A percentile compares a stretch with the other conserved stretches of the same genome.
Evolutionary conservation across 331 rosid genomes (phyloP).

Genomic region (Quercus phellos): DNA sequence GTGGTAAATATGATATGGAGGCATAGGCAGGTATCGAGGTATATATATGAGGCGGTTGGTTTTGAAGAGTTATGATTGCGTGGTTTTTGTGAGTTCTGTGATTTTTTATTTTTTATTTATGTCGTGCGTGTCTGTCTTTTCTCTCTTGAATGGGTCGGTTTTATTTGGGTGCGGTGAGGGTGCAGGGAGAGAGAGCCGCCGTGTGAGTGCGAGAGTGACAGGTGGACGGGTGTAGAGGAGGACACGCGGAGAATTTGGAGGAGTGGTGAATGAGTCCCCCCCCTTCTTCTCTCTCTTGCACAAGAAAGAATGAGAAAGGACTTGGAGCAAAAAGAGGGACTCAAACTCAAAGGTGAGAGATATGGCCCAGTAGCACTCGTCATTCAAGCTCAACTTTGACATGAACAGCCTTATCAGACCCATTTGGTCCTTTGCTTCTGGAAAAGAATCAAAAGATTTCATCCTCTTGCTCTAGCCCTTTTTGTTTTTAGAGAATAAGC

Average conservation of each 20-base stretch:
- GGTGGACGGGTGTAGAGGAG: background rate
- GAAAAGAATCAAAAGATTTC: background rate
- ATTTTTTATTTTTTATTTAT: background rate
- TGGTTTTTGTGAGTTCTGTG: slow-evolving; percentile 8
- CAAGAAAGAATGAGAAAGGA: background rate
- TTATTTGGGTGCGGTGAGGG: slow-evolving; percentile 22
- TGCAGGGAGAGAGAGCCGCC: slow-evolving; percentile 18
- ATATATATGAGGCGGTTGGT: slow-evolving; percentile 51
- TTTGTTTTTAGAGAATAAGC: too few species aligned
- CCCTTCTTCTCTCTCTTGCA: background rate
- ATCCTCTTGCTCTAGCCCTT: background rate
- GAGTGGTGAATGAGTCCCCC: slow-evolving; percentile 1
- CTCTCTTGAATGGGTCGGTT: background rate
- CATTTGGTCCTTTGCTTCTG: background rate
- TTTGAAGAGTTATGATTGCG: slow-evolving; percentile 17
- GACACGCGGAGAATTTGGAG: background rate
- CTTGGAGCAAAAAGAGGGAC: background rate
- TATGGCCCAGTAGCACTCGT: background rate
- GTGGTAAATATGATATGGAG: background rate
- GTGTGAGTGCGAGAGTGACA: slow-evolving; percentile 11
- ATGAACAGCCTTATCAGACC: background rate
- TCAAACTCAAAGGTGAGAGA: background rate
- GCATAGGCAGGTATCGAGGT: background rate
- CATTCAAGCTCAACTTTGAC: too few species aligned
- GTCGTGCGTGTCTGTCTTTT: too few species aligned